These are phyloP conservation scores for Dendrothele bispora DNA, from an alignment of 768 basidiomycete genomes.

Conservation along the genomic window DNA sequence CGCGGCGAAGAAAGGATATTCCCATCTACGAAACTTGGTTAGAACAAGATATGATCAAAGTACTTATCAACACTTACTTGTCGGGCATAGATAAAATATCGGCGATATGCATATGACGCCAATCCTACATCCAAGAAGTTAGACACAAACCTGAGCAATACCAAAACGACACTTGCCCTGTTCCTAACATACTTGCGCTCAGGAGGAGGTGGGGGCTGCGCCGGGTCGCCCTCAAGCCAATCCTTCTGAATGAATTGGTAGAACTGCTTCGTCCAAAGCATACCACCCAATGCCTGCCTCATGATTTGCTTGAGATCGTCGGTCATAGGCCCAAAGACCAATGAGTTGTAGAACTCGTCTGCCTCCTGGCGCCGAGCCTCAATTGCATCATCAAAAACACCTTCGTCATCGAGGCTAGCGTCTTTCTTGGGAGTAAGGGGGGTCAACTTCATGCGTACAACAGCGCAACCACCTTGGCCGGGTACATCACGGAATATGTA, in stretches of 20 bases:
- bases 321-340: constrained; percentile 81
- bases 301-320: constrained; percentile 95
- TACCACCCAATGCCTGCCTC: constrained; percentile 93
- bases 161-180: constrained; percentile 45
- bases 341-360: constrained; percentile 89
- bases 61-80: constrained; percentile 60
- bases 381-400: constrained; percentile 81
- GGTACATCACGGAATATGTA: constrained; percentile 88
- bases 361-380: constrained; percentile 92
- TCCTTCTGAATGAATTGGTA: constrained; percentile 96
- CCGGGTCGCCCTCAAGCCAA: constrained; percentile 95
- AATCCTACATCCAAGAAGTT: too few relatives aligned
- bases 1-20: constrained; percentile 98
- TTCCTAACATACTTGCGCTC: constrained; percentile 86
- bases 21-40: constrained; percentile 61
- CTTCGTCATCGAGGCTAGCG: constrained; percentile 82
- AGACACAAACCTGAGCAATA: constrained; percentile 1
- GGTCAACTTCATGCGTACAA: constrained; percentile 92
- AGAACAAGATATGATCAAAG: neutral
- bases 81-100: constrained; percentile 99
- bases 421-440: constrained; percentile 74
- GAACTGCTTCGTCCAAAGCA: constrained; percentile 99
- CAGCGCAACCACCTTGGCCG: constrained; percentile 88
- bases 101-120: constrained; percentile 93
- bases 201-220: constrained; percentile 92